phyloP scores from a whole-genome alignment of 805 yeast species.

The Pichia heedii region DNA sequence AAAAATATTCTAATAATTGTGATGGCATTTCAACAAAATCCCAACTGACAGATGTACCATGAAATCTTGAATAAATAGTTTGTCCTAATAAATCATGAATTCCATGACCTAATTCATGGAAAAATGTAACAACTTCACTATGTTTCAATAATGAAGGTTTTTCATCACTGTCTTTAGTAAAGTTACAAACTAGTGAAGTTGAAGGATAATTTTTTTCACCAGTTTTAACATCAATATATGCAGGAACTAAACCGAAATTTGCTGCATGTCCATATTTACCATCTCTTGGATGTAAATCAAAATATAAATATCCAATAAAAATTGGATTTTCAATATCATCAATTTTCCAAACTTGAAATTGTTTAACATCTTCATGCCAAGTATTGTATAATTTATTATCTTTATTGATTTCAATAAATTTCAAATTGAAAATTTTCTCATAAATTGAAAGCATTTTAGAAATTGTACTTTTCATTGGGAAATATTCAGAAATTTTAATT shows the following conservation, averaged over 20 bases:
- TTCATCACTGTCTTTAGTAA: constrained; percentile 60
- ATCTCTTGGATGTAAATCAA: constrained; percentile 78
- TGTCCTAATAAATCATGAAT: constrained; percentile 68
- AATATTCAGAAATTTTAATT: constrained; percentile 63
- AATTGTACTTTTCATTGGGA: constrained; percentile 64
- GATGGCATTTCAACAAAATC: constrained; percentile 92
- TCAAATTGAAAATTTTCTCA: constrained; percentile 59
- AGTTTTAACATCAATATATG: constrained; percentile 38
- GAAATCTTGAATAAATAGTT: constrained; percentile 57
- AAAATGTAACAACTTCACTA: constrained; percentile 70
- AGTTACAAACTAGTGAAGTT: constrained; percentile 76
- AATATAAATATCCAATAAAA: constrained; percentile 70
- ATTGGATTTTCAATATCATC: constrained; percentile 40
- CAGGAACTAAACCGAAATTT: constrained; percentile 58
- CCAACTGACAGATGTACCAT: constrained; percentile 70
- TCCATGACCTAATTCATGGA: constrained; percentile 89
- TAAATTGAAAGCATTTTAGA: constrained; percentile 62
- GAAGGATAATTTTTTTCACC: constrained; percentile 54
- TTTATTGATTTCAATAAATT: constrained; percentile 45
- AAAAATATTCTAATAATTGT: constrained; percentile 82
- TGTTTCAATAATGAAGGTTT: constrained; percentile 74
- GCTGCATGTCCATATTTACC: constrained; percentile 91
- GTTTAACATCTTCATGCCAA: constrained; percentile 78
- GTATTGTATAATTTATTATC: constrained; percentile 30
- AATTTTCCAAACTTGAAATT: constrained; percentile 60